These are phyloP conservation scores for Herpotrichia juniperi DNA, from an alignment of 2,329 filamentous ascomycete species.

Conservation along the genomic window DNA sequence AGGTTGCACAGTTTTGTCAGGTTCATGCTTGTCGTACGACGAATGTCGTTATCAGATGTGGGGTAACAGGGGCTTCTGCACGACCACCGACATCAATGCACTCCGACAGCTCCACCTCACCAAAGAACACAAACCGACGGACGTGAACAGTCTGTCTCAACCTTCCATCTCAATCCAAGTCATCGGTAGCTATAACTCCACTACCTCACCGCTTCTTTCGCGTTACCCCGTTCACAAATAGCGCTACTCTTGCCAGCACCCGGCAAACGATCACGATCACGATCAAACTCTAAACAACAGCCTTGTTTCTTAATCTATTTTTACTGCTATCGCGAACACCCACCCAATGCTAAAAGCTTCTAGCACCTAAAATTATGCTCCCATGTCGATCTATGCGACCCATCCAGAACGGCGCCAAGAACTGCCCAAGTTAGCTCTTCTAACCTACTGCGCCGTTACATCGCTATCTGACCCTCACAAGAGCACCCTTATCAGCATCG, in stretches of 20 bases:
- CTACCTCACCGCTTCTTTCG: background rate
- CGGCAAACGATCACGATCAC: background rate
- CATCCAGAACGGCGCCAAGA: background rate
- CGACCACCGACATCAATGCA: background rate
- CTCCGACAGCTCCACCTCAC: background rate
- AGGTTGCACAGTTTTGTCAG: background rate
- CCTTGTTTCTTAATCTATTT: background rate
- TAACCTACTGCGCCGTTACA: background rate
- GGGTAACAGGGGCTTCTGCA: constrained; percentile 5
- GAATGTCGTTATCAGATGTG: background rate
- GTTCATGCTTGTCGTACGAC: background rate
- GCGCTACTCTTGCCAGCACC: background rate
- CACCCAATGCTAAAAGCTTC: background rate
- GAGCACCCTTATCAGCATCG: background rate
- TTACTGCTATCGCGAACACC: background rate
- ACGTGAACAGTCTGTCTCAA: background rate
- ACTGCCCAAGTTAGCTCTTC: background rate
- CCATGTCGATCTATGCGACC: background rate
- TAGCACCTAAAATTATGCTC: background rate
- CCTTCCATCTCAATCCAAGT: background rate
- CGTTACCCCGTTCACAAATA: background rate
- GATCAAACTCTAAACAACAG: background rate
- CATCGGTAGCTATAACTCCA: background rate
- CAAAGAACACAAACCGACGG: background rate
- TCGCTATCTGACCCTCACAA: background rate